These are phyloP conservation scores for Aspergillus funiculosus DNA, from an alignment of 495 filamentous ascomycete genomes.

Conservation along the genomic window DNA sequence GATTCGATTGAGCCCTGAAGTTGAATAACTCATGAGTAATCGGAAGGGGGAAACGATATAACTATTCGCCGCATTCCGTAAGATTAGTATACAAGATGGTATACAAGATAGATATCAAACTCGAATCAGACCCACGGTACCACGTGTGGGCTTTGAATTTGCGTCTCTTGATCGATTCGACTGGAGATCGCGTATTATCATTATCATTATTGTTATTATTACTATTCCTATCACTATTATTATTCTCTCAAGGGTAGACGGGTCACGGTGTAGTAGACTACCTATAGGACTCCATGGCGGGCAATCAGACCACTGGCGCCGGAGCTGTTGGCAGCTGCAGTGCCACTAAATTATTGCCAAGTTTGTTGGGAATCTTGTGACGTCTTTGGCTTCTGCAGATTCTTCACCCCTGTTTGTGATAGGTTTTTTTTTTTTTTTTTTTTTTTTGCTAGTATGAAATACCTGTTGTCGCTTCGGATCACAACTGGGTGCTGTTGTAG, in stretches of 20 bases:
- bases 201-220: too few relatives aligned
- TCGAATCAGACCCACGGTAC: neutral
- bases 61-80: neutral
- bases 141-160: too few relatives aligned
- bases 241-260: neutral
- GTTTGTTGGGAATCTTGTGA: neutral
- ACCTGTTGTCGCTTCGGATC: neutral
- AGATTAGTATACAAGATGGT: neutral
- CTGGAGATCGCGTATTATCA: too few relatives aligned
- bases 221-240: too few relatives aligned
- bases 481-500: too few relatives aligned
- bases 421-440: neutral
- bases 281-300: too few relatives aligned
- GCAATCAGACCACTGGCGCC: conserved; percentile 7
- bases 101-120: neutral
- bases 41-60: neutral
- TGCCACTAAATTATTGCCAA: too few relatives aligned
- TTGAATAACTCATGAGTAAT: too few relatives aligned
- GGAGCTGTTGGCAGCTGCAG: neutral
- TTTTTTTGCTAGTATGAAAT: neutral
- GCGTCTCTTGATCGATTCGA: too few relatives aligned
- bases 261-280: too few relatives aligned
- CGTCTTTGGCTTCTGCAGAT: neutral
- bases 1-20: too few relatives aligned
- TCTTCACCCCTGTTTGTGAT: neutral